phyloP scores from a whole-genome alignment of 2,329 filamentous ascomycete genomes.

The Pestalotiopsis sp. region DNA sequence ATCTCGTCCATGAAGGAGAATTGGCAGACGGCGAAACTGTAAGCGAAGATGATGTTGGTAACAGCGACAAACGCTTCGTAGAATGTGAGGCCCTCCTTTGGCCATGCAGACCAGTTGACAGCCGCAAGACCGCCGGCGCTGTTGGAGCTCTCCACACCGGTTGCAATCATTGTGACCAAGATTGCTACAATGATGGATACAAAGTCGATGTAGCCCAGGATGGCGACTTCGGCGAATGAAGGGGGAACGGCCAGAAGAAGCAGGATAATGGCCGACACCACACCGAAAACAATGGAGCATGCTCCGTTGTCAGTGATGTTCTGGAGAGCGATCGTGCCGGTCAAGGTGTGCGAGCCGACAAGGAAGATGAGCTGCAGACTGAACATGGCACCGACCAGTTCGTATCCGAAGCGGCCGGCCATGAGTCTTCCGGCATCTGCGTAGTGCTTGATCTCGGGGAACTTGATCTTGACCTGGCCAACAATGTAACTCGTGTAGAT shows the following conservation, averaged over 20 bases:
- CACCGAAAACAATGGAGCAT: slow-evolving; percentile 61
- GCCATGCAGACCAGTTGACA: slow-evolving; percentile 35
- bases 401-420: slow-evolving; percentile 53
- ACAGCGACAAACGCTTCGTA: slow-evolving; percentile 54
- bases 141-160: slow-evolving; percentile 43
- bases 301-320: slow-evolving; percentile 56
- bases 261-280: slow-evolving; percentile 57
- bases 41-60: slow-evolving; percentile 66
- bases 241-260: slow-evolving; percentile 58
- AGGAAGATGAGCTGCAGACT: slow-evolving; percentile 64
- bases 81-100: slow-evolving; percentile 38
- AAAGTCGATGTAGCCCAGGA: slow-evolving; percentile 61
- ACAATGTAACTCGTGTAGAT: slow-evolving; percentile 52
- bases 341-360: slow-evolving; percentile 65
- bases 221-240: slow-evolving; percentile 60
- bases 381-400: slow-evolving; percentile 56
- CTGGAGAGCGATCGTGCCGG: slow-evolving; percentile 64
- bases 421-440: slow-evolving; percentile 62
- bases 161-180: slow-evolving; percentile 60
- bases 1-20: slow-evolving; percentile 41
- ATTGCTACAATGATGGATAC: slow-evolving; percentile 60
- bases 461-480: slow-evolving; percentile 41
- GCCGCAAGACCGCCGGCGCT: slow-evolving; percentile 15
- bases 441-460: slow-evolving; percentile 33
- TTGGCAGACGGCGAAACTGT: slow-evolving; percentile 44